Conservation (phyloP, 2,329 filamentous ascomycete genomes). For the Verticillium isaacii region DNA sequence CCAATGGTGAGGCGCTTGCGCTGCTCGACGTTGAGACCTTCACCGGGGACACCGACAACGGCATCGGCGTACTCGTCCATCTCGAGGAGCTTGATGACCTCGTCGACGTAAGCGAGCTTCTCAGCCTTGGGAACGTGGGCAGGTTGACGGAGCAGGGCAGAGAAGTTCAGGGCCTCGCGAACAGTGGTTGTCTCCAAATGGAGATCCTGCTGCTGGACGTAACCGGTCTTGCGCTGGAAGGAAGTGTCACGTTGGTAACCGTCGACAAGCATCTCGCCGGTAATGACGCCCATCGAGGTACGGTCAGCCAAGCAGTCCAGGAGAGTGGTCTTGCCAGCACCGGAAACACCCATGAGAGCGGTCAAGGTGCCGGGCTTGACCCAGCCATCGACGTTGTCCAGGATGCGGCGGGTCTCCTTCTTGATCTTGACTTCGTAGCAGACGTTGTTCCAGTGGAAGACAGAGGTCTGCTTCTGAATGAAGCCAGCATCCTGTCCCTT, state of each 20-base stretch:
- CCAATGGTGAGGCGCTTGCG: slow-evolving; percentile 82
- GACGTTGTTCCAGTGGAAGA: slow-evolving; percentile 83
- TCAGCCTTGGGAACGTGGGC: slow-evolving; percentile 66
- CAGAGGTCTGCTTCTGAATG: slow-evolving; percentile 57
- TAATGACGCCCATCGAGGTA: slow-evolving; percentile 83
- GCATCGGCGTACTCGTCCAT: slow-evolving; percentile 91
- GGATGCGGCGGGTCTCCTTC: slow-evolving; percentile 65
- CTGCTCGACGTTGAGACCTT: slow-evolving; percentile 72
- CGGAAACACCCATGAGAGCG: slow-evolving; percentile 85
- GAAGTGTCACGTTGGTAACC: slow-evolving; percentile 66
- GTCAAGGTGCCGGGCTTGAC: slow-evolving; percentile 89
- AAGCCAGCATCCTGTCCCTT: slow-evolving; percentile 34
- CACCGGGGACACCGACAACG: slow-evolving; percentile 82
- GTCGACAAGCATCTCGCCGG: slow-evolving; percentile 71
- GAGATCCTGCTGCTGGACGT: slow-evolving; percentile 89
- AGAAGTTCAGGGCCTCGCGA: slow-evolving; percentile 82
- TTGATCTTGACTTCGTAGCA: slow-evolving; percentile 79
- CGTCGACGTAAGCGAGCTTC: slow-evolving; percentile 82
- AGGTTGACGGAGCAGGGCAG: slow-evolving; percentile 79
- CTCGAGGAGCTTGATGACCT: slow-evolving; percentile 85
- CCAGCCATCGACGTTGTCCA: slow-evolving; percentile 87
- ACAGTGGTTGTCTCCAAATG: slow-evolving; percentile 82
- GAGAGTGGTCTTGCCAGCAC: slow-evolving; percentile 91
- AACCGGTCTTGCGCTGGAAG: slow-evolving; percentile 89
- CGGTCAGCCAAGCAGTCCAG: slow-evolving; percentile 82